A percentile compares a stretch with the other conserved stretches of the same genome.
phyloP scores from a whole-genome alignment of 2,329 filamentous ascomycete species.

The Hymenoscyphus occultus region DNA sequence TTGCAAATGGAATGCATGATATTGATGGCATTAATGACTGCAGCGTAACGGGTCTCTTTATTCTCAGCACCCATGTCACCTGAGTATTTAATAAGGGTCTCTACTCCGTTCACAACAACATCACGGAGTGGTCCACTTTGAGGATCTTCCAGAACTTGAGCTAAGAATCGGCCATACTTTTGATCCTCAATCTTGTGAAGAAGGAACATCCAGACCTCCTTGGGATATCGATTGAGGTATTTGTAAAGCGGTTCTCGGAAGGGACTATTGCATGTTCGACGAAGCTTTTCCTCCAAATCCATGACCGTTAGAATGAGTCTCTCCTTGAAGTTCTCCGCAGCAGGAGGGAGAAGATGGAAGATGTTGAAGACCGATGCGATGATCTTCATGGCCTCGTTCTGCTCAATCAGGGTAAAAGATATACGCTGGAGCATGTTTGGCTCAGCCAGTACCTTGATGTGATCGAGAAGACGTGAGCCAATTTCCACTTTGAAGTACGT shows the following conservation, averaged over 20 bases:
- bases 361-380: conserved; percentile 94
- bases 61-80: conserved; percentile 62
- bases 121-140: conserved; percentile 74
- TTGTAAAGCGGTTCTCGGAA: conserved; percentile 88
- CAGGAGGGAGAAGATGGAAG: conserved; percentile 89
- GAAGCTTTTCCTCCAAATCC: conserved; percentile 78
- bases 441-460: conserved; percentile 88
- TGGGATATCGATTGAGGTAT: conserved; percentile 89
- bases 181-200: conserved; percentile 77
- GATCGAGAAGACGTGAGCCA: conserved; percentile 85
- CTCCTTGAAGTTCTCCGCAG: conserved; percentile 87
- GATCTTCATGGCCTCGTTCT: conserved; percentile 89
- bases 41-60: conserved; percentile 64
- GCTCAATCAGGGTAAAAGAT: conserved; percentile 92
- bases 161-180: conserved; percentile 85
- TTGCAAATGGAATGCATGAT: conserved; percentile 75
- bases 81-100: conserved; percentile 66
- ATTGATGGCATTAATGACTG: conserved; percentile 84
- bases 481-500: conserved; percentile 99
- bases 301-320: conserved; percentile 87
- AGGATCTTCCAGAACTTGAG: conserved; percentile 75
- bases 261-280: conserved; percentile 84
- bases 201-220: conserved; percentile 81
- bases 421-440: conserved; percentile 77
- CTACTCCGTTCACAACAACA: conserved; percentile 69